Evolutionary conservation across 768 basidiomycete species (phyloP).

Genomic region (Pulveroboletus sp.): DNA sequence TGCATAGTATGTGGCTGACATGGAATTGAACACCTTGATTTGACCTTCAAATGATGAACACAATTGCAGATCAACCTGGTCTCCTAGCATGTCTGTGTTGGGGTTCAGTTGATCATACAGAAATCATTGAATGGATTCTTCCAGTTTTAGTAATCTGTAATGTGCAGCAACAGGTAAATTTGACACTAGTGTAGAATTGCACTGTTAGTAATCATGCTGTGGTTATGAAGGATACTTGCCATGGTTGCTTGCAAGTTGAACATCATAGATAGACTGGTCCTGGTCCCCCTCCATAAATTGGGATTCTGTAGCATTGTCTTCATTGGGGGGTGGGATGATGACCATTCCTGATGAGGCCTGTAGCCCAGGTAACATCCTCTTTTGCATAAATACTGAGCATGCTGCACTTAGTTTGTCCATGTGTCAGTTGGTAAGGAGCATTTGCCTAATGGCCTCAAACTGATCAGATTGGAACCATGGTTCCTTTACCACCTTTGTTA

Average conservation of each 20-base stretch:
- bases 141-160: background rate
- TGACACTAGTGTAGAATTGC: background rate
- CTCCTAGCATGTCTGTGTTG: background rate
- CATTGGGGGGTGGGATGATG: too few species aligned
- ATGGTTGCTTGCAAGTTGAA: background rate
- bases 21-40: slow-evolving; percentile 28
- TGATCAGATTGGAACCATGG: background rate
- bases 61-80: background rate
- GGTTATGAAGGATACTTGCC: background rate
- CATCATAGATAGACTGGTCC: background rate
- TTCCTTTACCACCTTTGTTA: slow-evolving; percentile 4
- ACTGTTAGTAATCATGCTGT: background rate
- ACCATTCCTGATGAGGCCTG: too few species aligned
- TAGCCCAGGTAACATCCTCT: background rate
- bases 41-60: slow-evolving; percentile 4
- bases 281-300: background rate
- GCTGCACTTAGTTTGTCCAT: background rate
- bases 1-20: slow-evolving; percentile 23
- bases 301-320: background rate
- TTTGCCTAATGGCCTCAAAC: background rate
- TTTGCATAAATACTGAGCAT: background rate
- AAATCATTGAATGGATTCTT: background rate
- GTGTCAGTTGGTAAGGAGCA: background rate
- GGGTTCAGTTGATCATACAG: background rate
- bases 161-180: background rate